phyloP scores from a whole-genome alignment of 306 rosid genomes.

The Cucumis melo region DNA sequence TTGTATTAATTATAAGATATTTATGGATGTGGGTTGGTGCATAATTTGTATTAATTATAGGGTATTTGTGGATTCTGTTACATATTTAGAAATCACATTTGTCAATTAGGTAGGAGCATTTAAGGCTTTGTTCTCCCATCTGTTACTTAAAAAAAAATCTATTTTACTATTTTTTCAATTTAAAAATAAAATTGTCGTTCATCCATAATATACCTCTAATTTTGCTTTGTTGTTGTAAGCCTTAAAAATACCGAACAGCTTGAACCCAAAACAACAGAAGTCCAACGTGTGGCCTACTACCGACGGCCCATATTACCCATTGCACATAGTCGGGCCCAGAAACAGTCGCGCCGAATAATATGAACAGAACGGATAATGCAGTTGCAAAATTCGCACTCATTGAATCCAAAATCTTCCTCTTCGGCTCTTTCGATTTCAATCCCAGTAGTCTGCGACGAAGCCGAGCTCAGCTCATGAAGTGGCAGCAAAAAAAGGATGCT shows the following conservation, averaged over 20 bases:
- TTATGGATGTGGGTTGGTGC: too few species aligned
- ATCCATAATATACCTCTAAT: too few species aligned
- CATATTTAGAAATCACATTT: too few species aligned
- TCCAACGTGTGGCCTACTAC: not conserved
- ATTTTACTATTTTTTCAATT: too few species aligned
- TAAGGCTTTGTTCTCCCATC: too few species aligned
- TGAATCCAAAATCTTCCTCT: not conserved
- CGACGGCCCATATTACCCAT: not conserved
- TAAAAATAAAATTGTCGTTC: too few species aligned
- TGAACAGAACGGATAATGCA: constrained; percentile 1
- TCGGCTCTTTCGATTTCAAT: not conserved
- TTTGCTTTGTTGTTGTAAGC: too few species aligned
- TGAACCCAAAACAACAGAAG: not conserved
- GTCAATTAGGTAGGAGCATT: too few species aligned
- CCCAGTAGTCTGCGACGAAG: not conserved
- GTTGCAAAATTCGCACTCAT: not conserved
- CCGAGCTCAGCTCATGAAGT: constrained; percentile 35
- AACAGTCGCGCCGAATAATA: not conserved
- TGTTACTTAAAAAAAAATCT: too few species aligned
- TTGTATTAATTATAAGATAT: too few species aligned
- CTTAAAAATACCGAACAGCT: not conserved
- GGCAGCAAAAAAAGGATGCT: constrained; percentile 35
- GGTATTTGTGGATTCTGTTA: too few species aligned
- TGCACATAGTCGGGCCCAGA: not conserved
- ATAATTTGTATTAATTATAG: too few species aligned